A percentile compares a stretch with the other conserved stretches of the same genome.
Evolutionary conservation across 306 rosid genomes (phyloP).

Genomic region (Sindora glabra): DNA sequence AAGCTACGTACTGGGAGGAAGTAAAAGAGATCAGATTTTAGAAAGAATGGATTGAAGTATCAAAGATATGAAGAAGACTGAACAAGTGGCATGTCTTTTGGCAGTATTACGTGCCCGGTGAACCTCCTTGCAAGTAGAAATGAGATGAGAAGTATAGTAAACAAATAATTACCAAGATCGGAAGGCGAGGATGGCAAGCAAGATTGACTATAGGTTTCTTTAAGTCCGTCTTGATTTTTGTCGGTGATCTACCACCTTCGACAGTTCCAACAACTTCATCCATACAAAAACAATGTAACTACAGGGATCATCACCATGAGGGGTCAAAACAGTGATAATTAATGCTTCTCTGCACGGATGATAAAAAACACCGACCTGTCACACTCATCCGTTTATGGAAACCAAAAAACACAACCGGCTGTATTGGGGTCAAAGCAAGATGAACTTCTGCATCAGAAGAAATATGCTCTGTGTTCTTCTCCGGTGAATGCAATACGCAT

Average conservation of each 20-base stretch:
- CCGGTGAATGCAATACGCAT: constrained; percentile 89
- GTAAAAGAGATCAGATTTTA: constrained; percentile 10
- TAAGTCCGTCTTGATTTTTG: constrained; percentile 93
- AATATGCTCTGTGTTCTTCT: constrained; percentile 75
- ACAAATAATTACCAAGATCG: constrained; percentile 57
- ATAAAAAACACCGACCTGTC: constrained; percentile 53
- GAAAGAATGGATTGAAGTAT: constrained; percentile 11
- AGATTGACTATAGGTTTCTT: constrained; percentile 95
- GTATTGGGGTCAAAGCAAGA: constrained; percentile 89
- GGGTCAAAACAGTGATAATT: constrained; percentile 1
- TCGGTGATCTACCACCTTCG: constrained; percentile 94
- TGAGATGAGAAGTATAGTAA: neutral
- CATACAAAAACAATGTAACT: constrained; percentile 23
- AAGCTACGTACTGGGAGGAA: constrained; percentile 75
- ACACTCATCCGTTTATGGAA: constrained; percentile 93
- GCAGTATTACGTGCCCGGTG: constrained; percentile 7
- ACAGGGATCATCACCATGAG: neutral
- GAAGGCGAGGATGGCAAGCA: constrained; percentile 98
- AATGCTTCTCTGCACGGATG: neutral
- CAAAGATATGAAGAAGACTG: constrained; percentile 5
- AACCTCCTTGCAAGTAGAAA: constrained; percentile 5
- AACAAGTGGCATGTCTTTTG: neutral
- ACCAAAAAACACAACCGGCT: constrained; percentile 84
- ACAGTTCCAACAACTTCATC: constrained; percentile 93
- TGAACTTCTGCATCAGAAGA: constrained; percentile 86